These are phyloP conservation scores for Didymella glomerata DNA, from an alignment of 2,329 filamentous ascomycete species.

Conservation along the genomic window DNA sequence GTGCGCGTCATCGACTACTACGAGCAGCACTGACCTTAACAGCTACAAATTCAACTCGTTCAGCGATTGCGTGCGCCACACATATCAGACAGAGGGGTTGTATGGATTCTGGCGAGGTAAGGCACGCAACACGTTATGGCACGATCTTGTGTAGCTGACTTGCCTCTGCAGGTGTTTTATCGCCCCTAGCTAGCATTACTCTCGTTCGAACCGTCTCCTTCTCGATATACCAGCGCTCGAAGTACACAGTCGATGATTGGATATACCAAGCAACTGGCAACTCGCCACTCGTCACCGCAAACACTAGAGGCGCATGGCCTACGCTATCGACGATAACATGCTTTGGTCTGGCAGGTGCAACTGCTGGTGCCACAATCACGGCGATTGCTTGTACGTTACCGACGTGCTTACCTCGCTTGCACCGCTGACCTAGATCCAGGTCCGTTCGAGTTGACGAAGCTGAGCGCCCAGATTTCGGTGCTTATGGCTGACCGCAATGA, in stretches of 20 bases:
- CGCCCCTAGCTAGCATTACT: conserved; percentile 81
- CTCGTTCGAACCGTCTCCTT: conserved; percentile 80
- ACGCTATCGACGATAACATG: conserved; percentile 77
- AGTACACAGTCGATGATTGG: conserved; percentile 75
- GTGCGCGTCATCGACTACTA: conserved; percentile 24
- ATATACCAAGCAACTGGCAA: conserved; percentile 70
- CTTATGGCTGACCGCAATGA: conserved; percentile 72
- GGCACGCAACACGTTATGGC: conserved; percentile 23
- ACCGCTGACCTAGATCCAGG: conserved; percentile 54
- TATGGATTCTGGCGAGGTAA: conserved; percentile 63
- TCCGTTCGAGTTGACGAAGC: conserved; percentile 88
- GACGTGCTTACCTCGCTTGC: background rate
- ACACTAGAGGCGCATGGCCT: conserved; percentile 73
- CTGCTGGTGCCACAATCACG: conserved; percentile 80
- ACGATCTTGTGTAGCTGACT: conserved; percentile 22
- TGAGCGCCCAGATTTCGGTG: conserved; percentile 85
- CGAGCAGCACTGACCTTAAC: conserved; percentile 28
- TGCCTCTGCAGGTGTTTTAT: conserved; percentile 67
- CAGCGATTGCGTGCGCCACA: conserved; percentile 76
- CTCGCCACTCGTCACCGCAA: conserved; percentile 77
- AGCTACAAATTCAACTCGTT: conserved; percentile 78
- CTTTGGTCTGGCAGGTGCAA: conserved; percentile 80
- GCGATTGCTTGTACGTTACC: conserved; percentile 72
- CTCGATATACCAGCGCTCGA: conserved; percentile 80
- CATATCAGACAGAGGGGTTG: conserved; percentile 68